Conservation (phyloP, 2,329 filamentous ascomycete genomes). For the Aspergillus viridinutans region DNA sequence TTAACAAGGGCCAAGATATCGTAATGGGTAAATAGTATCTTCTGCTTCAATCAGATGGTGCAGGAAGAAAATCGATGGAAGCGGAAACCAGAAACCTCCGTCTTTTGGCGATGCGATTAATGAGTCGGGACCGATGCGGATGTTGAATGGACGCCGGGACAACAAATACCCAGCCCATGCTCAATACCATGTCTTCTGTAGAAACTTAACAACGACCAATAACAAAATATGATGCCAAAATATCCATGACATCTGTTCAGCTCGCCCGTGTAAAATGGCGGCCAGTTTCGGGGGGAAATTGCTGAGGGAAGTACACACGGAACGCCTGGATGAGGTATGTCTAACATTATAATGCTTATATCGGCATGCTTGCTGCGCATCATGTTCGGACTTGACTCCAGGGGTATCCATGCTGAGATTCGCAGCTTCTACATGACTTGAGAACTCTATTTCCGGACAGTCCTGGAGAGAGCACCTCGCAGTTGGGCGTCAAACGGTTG, state of each 20-base stretch:
- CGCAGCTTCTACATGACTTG: conserved; percentile 29
- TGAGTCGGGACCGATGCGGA: neutral
- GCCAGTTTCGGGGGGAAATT: conserved; percentile 49
- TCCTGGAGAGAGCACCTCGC: conserved; percentile 5
- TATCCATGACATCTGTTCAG: neutral
- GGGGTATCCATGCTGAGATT: conserved; percentile 1
- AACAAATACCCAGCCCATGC: neutral
- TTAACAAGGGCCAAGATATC: conserved; percentile 1
- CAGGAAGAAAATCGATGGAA: neutral
- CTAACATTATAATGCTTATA: neutral
- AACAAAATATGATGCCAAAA: neutral
- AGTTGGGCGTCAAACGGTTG: conserved; percentile 45
- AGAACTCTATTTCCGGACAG: conserved; percentile 20
- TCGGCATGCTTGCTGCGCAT: neutral
- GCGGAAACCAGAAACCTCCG: neutral
- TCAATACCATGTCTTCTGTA: neutral
- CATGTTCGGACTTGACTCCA: neutral
- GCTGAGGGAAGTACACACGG: conserved; percentile 48
- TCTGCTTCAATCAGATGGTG: neutral
- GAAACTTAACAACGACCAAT: neutral
- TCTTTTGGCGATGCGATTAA: neutral
- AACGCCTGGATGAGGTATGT: conserved; percentile 49
- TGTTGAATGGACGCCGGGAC: neutral
- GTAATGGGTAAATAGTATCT: neutral
- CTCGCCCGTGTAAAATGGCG: conserved; percentile 18